Evolutionary conservation across 2,329 filamentous ascomycete genomes (phyloP).

Genomic region (Endothia cerciana): DNA sequence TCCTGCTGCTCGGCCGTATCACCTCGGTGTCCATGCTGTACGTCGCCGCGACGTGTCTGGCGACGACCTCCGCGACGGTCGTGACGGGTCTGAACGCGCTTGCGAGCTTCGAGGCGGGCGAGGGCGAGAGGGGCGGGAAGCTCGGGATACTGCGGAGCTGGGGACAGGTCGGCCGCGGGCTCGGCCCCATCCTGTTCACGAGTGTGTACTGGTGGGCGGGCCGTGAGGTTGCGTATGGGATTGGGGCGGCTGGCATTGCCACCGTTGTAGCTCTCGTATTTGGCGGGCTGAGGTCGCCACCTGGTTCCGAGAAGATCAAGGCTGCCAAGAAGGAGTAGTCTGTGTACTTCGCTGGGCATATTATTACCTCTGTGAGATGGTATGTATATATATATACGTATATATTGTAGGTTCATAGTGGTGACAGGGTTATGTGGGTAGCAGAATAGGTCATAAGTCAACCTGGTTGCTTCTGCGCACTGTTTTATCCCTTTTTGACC

Average conservation of each 20-base stretch:
- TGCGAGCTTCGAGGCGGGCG: constrained; percentile 84
- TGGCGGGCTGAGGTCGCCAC: constrained; percentile 69
- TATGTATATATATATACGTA: constrained; percentile 2
- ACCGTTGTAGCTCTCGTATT: constrained; percentile 74
- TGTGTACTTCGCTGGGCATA: background rate
- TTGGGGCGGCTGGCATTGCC: constrained; percentile 80
- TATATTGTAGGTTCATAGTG: background rate
- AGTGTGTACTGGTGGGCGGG: constrained; percentile 99
- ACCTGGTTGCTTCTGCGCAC: background rate
- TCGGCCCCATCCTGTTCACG: constrained; percentile 90
- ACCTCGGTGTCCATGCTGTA: constrained; percentile 74
- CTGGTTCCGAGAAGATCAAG: constrained; percentile 36
- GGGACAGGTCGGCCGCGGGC: constrained; percentile 85
- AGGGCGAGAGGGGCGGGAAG: constrained; percentile 81
- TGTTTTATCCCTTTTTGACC: too few relatives aligned
- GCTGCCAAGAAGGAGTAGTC: constrained; percentile 29
- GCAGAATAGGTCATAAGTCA: background rate
- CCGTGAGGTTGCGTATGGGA: constrained; percentile 78
- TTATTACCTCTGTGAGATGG: background rate
- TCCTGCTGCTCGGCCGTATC: constrained; percentile 76
- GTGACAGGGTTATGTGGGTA: background rate
- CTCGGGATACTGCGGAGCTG: constrained; percentile 78
- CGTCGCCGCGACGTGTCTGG: constrained; percentile 78
- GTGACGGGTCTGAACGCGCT: constrained; percentile 92
- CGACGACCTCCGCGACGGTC: constrained; percentile 90